phyloP scores from a whole-genome alignment of 805 yeast species.

The Sugiyamaella boreocaroliniensis region DNA sequence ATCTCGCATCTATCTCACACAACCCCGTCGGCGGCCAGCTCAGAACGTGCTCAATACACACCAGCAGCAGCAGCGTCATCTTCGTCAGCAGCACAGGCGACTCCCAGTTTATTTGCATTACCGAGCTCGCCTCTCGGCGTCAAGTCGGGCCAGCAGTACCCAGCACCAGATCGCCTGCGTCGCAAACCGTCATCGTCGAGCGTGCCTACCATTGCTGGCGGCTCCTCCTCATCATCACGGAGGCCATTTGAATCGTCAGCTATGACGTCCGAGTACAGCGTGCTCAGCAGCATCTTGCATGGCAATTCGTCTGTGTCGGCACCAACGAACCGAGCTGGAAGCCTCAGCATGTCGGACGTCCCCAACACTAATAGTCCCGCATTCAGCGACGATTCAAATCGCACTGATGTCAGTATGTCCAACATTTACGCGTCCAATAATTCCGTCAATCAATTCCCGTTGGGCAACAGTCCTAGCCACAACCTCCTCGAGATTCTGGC shows the following conservation, averaged over 20 bases:
- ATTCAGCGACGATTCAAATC: slow-evolving; percentile 16
- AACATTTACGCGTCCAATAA: neutral
- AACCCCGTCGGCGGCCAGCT: neutral
- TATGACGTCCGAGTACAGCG: slow-evolving; percentile 32
- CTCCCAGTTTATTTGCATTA: neutral
- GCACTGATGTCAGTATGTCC: neutral
- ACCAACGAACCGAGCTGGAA: neutral
- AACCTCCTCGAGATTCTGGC: slow-evolving; percentile 10
- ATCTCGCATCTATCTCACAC: neutral
- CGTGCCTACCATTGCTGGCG: neutral
- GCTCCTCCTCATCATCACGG: neutral
- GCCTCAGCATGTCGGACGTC: neutral
- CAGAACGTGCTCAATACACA: neutral
- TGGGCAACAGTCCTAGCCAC: slow-evolving; percentile 8
- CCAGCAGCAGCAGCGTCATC: no score
- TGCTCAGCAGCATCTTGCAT: slow-evolving; percentile 29
- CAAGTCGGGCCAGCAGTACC: neutral
- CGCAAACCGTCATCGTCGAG: neutral
- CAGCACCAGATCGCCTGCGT: neutral
- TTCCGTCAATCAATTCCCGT: slow-evolving; percentile 16
- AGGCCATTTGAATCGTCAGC: slow-evolving; percentile 28
- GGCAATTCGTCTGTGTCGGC: slow-evolving; percentile 4
- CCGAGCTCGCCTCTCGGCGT: neutral
- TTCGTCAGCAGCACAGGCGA: neutral
- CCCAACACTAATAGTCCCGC: slow-evolving; percentile 13